These are phyloP conservation scores for Staphylotrichum longicolle DNA, from an alignment of 495 filamentous ascomycete genomes.

Conservation along the genomic window DNA sequence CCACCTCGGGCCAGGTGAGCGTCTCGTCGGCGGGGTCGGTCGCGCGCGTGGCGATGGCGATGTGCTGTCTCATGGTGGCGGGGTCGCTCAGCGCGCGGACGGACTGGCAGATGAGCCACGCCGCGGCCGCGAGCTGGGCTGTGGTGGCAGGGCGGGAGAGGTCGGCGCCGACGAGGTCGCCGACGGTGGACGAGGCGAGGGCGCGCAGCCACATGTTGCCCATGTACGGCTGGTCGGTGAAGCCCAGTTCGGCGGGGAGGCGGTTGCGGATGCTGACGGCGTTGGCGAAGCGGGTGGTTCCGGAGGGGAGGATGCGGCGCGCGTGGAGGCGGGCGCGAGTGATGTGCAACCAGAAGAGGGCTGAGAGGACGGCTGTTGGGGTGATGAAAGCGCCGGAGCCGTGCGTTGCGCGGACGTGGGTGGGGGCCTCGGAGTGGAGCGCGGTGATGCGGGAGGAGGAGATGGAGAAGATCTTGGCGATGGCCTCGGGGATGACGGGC, in stretches of 20 bases:
- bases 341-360: conserved; percentile 17
- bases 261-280: conserved; percentile 8
- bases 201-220: conserved; percentile 14
- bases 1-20: not conserved
- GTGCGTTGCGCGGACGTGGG: not conserved
- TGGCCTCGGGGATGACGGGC: not conserved
- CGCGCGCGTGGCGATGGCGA: not conserved
- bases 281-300: conserved; percentile 8
- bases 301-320: not conserved
- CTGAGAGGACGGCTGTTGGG: conserved; percentile 12
- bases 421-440: not conserved
- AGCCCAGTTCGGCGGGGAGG: not conserved
- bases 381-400: conserved; percentile 7
- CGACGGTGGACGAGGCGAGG: not conserved
- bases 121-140: not conserved
- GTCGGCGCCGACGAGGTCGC: not conserved
- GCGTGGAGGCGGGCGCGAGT: conserved; percentile 17
- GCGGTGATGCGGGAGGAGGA: not conserved
- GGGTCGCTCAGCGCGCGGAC: not conserved
- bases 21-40: not conserved
- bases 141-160: not conserved
- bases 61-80: not conserved
- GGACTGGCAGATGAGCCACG: not conserved
- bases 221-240: not conserved
- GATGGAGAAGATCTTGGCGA: conserved; percentile 6